Percentiles rank a stretch among this genome's conserved stretches.
phyloP scores from a whole-genome alignment of 208 protist genomes.

The Crithidia sp. region DNA sequence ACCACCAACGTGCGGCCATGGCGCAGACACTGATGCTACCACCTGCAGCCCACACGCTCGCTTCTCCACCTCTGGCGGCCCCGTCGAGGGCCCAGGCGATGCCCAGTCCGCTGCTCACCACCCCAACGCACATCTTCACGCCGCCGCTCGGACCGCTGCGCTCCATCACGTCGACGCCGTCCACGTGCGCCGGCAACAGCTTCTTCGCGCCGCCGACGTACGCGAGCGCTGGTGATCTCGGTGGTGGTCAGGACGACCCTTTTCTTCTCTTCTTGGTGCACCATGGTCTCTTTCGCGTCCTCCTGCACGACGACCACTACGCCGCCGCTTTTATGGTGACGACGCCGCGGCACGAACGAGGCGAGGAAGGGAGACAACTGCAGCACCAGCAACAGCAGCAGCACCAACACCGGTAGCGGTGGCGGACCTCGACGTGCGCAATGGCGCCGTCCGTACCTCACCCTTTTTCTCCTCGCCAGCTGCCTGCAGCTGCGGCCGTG shows the following conservation, averaged over 20 bases:
- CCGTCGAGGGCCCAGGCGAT: background rate
- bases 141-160: background rate
- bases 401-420: no score
- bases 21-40: slow-evolving; percentile 4
- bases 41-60: background rate
- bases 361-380: background rate
- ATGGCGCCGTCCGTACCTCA: slow-evolving; percentile 17
- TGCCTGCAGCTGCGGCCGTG: slow-evolving; percentile 26
- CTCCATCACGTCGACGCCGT: background rate
- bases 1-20: background rate
- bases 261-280: slow-evolving; percentile 40
- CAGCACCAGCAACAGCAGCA: no score
- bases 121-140: background rate
- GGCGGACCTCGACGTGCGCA: background rate
- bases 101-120: background rate
- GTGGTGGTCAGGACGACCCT: slow-evolving; percentile 5
- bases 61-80: background rate
- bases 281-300: slow-evolving; percentile 44
- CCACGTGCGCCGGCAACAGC: background rate
- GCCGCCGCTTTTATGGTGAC: slow-evolving; percentile 27
- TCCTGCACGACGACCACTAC: slow-evolving; percentile 46
- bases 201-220: slow-evolving; percentile 1
- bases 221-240: background rate
- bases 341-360: background rate
- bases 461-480: slow-evolving; percentile 17